Conservation (phyloP, 1,284 basidiomycete genomes). For the Melanopsichium pennsylvanicum region DNA sequence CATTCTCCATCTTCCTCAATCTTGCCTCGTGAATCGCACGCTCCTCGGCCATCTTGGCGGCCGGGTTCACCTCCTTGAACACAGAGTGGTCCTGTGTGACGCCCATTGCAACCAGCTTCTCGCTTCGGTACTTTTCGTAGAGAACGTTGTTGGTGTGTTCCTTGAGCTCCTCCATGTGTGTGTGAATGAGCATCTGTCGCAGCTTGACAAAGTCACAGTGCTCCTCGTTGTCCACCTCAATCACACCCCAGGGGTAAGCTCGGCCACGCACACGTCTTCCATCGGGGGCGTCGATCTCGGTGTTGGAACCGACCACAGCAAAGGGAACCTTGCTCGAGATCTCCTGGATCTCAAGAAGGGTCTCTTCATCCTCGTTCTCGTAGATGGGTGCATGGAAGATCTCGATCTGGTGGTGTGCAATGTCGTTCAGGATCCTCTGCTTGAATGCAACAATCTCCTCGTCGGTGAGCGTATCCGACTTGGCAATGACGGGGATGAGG, state of each 20-base stretch:
- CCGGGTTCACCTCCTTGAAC: conserved; percentile 62
- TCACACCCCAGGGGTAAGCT: conserved; percentile 64
- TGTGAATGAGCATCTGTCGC: conserved; percentile 66
- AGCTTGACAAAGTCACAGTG: conserved; percentile 66
- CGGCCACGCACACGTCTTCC: conserved; percentile 63
- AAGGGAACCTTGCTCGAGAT: conserved; percentile 64
- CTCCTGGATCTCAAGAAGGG: conserved; percentile 62
- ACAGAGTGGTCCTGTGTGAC: conserved; percentile 64
- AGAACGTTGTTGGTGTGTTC: conserved; percentile 62
- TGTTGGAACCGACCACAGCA: conserved; percentile 63
- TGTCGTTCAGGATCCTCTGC: conserved; percentile 62
- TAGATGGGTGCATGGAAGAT: conserved; percentile 62
- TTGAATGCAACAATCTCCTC: conserved; percentile 61
- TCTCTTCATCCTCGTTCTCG: conserved; percentile 64
- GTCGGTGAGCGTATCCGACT: conserved; percentile 64
- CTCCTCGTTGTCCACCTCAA: conserved; percentile 65
- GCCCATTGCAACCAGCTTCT: conserved; percentile 61
- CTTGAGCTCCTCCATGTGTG: conserved; percentile 66
- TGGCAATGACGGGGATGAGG: conserved; percentile 65
- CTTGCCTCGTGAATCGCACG: conserved; percentile 65
- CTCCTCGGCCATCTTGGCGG: conserved; percentile 64
- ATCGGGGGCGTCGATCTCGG: conserved; percentile 62
- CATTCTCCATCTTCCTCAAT: conserved; percentile 65
- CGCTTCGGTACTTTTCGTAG: conserved; percentile 63
- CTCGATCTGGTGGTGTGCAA: conserved; percentile 63